A percentile compares a stretch with the other conserved stretches of the same genome.
phyloP scores from a whole-genome alignment of 176 grass and related monocot genomes.

The sorghum (Sorghum bicolor) region Sorghum_bicolor_NCBIv3 NC_012872.2:50986501-50987000 shows the following conservation, averaged over 20 bases:
- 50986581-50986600: slow-evolving; percentile 92
- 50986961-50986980: neutral
- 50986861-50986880: neutral
- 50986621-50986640: slow-evolving; percentile 90
- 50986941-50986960: neutral
- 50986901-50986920: neutral
- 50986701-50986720: neutral
- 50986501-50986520: slow-evolving; percentile 83
- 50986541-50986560: slow-evolving; percentile 89
- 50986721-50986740: neutral
- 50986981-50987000: neutral
- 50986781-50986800: neutral
- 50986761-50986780: neutral
- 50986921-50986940: neutral
- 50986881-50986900: neutral
- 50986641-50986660: slow-evolving; percentile 65
- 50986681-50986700: neutral
- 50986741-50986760: neutral
- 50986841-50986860: neutral
- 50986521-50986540: slow-evolving; percentile 95
- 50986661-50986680: slow-evolving; percentile 14
- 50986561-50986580: slow-evolving; percentile 87
- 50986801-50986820: neutral
- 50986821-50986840: neutral
- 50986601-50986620: slow-evolving; percentile 91